Percentiles rank a stretch among this genome's conserved stretches.
Evolutionary conservation across 345 rosid species (phyloP).

Genomic region (Salix suchowensis): DNA sequence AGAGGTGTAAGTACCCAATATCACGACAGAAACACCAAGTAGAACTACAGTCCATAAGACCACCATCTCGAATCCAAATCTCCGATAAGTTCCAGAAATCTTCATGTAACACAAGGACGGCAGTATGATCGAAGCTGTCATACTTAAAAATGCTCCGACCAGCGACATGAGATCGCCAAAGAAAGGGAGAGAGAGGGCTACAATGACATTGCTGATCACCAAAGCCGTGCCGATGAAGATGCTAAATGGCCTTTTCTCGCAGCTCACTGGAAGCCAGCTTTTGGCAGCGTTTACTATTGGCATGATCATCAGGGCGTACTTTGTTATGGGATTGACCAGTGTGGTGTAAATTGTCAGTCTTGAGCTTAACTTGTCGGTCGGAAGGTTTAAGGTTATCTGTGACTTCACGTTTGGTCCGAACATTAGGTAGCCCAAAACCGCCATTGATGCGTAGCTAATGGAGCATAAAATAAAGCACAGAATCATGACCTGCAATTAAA

Average conservation of each 20-base stretch:
- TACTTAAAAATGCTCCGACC: slow-evolving; percentile 25
- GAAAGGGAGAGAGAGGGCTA: slow-evolving; percentile 22
- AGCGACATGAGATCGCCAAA: slow-evolving; percentile 17
- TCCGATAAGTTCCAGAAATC: slow-evolving; percentile 10
- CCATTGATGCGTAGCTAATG: slow-evolving; percentile 24
- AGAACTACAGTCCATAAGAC: background rate
- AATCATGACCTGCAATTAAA: slow-evolving; percentile 20
- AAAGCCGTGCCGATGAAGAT: slow-evolving; percentile 9
- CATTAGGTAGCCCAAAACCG: slow-evolving; percentile 23
- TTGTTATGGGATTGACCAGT: slow-evolving; percentile 19
- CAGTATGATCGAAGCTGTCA: slow-evolving; percentile 13
- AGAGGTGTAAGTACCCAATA: slow-evolving; percentile 20
- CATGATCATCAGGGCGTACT: slow-evolving; percentile 26
- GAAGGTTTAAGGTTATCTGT: slow-evolving; percentile 26
- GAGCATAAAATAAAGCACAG: slow-evolving; percentile 19
- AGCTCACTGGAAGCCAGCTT: slow-evolving; percentile 10
- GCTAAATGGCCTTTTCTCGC: slow-evolving; percentile 2
- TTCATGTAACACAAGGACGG: slow-evolving; percentile 22
- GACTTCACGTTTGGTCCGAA: slow-evolving; percentile 22
- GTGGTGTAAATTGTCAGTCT: slow-evolving; percentile 23
- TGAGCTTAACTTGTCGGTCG: slow-evolving; percentile 12
- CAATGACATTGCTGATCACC: slow-evolving; percentile 11
- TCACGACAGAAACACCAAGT: background rate
- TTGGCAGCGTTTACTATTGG: slow-evolving; percentile 14
- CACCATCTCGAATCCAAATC: slow-evolving; percentile 10